These are phyloP conservation scores for Olyra latifolia DNA, from an alignment of 176 grass and related monocot genomes.

Conservation along the genomic window DNA sequence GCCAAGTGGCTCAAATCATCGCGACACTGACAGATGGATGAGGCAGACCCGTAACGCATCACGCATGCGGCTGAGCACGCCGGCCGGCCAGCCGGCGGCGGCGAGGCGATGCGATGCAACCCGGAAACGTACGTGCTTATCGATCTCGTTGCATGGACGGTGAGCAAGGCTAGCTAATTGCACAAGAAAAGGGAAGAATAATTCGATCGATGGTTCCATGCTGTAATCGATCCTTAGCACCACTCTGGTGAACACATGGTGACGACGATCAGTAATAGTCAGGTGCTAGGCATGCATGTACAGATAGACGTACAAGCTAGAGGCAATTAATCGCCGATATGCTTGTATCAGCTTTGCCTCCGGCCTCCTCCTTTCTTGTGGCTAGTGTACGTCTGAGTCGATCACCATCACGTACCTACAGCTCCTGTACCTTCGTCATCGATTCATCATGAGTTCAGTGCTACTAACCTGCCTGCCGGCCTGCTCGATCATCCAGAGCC, in stretches of 20 bases:
- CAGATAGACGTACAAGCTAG: too few species aligned
- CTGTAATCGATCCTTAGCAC: background rate
- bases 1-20: background rate
- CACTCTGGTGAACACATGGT: too few species aligned
- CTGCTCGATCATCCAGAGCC: background rate
- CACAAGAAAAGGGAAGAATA: background rate
- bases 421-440: background rate
- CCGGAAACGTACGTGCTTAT: background rate
- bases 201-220: background rate
- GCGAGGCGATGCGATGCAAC: too few species aligned
- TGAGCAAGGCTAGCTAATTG: background rate
- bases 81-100: background rate
- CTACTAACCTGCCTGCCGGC: background rate
- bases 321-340: too few species aligned
- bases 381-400: too few species aligned
- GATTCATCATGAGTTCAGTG: background rate
- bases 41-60: background rate
- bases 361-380: too few species aligned
- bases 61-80: background rate
- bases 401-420: background rate
- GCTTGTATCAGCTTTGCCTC: too few species aligned
- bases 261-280: too few species aligned
- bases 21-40: background rate
- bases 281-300: too few species aligned
- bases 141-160: too few species aligned